Base-by-base conservation (phyloP, 2,329 filamentous ascomycete genomes). In the Trichoderma oligosporum region DNA sequence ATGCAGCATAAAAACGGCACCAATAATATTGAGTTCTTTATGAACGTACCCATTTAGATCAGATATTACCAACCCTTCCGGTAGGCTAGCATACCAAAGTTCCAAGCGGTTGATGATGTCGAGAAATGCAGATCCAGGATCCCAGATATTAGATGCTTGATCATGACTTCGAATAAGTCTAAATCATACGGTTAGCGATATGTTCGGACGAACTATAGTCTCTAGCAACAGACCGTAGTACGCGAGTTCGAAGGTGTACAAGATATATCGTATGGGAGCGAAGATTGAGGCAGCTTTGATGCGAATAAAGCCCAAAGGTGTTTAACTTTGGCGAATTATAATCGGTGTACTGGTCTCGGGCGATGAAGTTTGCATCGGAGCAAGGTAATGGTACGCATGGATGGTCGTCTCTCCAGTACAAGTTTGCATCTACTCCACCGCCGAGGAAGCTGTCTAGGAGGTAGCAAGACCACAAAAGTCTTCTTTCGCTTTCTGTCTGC, bases 261-360 rank as follows among this genome's bases (percentile, higher is more conserved):
- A 54, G 51, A 36, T 54, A 54, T 18, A 54, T 36, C 11, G 39
- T 54, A 36, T 54, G 51, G 20, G 39, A 54, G 3, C 51, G 51
- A 45, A 54, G 51, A 22, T 45, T 54, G 3, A 45, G 39, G 7
- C 36, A 36, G 31, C 29, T 54, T 11, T 39, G 51, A 20, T 54
- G 39, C 7, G 51, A 27, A 11, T 27, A 54, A 18, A 45, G 39
- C 39, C 45, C 51, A 18, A 54, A 54, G 12, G 51, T 45, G 31
- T 16, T 36, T 11, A 54, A 2, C 22, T 45, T 54, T 45, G 51
- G 51, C 2, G 51, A 11, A 4, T 54, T 33, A 11, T 44, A 36
- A n/a, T 45, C 51, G 22, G 31, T 2, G 27, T 25, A 54, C 2
- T 35, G 51, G 4, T 54, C 51, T 22, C 45, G 51, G 7, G 51